Evolutionary conservation across 208 protist genomes (phyloP).

Genomic region (Trypanosoma congolense): DNA sequence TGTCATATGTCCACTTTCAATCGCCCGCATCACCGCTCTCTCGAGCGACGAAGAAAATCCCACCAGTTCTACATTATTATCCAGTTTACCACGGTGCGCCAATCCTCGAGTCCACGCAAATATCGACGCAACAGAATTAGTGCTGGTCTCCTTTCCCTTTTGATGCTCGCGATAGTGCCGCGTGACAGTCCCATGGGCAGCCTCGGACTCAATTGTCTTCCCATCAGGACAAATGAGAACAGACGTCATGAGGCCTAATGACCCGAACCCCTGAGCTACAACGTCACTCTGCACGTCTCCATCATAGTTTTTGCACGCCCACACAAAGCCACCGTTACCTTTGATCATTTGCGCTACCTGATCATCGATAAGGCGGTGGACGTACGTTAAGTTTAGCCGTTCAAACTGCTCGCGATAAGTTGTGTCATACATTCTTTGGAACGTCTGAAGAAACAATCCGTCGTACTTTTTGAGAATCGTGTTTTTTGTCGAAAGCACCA

Average conservation of each 20-base stretch:
- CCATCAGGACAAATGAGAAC: conserved; percentile 96
- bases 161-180: conserved; percentile 96
- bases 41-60: conserved; percentile 89
- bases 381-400: conserved; percentile 85
- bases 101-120: conserved; percentile 97
- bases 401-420: conserved; percentile 88
- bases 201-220: conserved; percentile 96
- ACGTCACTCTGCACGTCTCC: conserved; percentile 98
- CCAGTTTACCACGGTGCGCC: conserved; percentile 93
- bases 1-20: conserved; percentile 95
- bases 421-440: conserved; percentile 92
- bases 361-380: conserved; percentile 97
- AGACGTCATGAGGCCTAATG: conserved; percentile 97
- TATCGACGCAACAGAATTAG: conserved; percentile 97
- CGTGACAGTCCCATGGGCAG: conserved; percentile 97
- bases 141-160: conserved; percentile 94
- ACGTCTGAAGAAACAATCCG: conserved; percentile 95
- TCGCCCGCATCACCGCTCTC: conserved; percentile 83
- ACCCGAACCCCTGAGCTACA: conserved; percentile 96
- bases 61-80: conserved; percentile 89
- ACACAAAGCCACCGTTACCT: conserved; percentile 92
- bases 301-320: conserved; percentile 99
- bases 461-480: conserved; percentile 98
- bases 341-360: conserved; percentile 96
- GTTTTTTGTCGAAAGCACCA: conserved; percentile 96